A percentile compares a stretch with the other conserved stretches of the same genome.
Conservation (phyloP, 2,329 filamentous ascomycete genomes). For the Rutstroemia sydowiana region DNA sequence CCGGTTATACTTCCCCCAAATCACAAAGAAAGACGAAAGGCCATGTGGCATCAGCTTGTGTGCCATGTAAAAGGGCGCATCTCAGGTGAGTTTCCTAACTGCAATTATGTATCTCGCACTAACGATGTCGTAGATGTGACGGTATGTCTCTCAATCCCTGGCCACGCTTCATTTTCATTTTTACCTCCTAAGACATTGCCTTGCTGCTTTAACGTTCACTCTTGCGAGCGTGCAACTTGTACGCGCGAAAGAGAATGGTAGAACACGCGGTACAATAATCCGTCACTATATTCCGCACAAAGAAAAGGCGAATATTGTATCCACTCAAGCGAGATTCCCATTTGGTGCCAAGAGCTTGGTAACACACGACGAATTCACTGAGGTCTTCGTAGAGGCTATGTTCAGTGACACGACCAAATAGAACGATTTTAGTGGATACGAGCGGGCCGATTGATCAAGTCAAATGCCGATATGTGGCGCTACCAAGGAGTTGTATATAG, state of each 20-base stretch:
- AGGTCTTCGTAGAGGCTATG: background rate
- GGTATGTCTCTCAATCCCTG: slow-evolving; percentile 42
- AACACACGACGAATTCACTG: background rate
- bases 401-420: background rate
- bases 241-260: background rate
- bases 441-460: background rate
- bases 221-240: background rate
- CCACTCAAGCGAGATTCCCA: background rate
- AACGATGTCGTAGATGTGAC: slow-evolving; percentile 46
- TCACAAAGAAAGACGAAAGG: slow-evolving; percentile 65
- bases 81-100: slow-evolving; percentile 43
- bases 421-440: background rate
- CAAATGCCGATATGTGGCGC: background rate
- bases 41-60: slow-evolving; percentile 77
- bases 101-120: slow-evolving; percentile 21
- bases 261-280: background rate
- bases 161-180: slow-evolving; percentile 9
- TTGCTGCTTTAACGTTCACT: background rate
- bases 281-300: background rate
- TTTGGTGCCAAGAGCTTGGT: background rate
- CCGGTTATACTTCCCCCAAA: slow-evolving; percentile 48
- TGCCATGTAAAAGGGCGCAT: slow-evolving; percentile 81
- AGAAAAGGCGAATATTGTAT: background rate
- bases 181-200: background rate
- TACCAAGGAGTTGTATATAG: background rate